Conservation (phyloP, 208 protist species). For the Phytomonas sp. region DNA sequence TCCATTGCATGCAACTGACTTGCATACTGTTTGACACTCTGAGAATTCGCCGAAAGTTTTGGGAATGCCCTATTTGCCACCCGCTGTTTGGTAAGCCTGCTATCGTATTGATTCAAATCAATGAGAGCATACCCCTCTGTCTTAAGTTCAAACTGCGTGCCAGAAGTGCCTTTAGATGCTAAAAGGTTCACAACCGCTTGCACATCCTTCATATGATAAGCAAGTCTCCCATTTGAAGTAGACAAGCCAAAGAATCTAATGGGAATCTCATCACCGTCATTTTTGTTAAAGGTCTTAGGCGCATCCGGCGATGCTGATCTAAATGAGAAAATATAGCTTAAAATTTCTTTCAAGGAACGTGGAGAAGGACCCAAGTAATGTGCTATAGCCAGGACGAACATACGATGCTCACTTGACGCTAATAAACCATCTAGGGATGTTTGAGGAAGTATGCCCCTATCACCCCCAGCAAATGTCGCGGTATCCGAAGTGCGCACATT, state of each 20-base stretch:
- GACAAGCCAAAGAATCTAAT: background rate
- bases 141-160: conserved; percentile 24
- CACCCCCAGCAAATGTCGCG: background rate
- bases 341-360: background rate
- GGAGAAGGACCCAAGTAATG: background rate
- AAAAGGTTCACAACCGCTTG: background rate
- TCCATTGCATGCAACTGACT: conserved; percentile 19
- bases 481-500: background rate
- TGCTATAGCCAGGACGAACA: background rate
- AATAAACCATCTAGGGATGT: background rate
- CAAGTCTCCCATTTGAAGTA: background rate
- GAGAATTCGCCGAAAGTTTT: conserved; percentile 22
- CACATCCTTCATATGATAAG: background rate
- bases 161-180: background rate
- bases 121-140: conserved; percentile 42
- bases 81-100: conserved; percentile 28
- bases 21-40: conserved; percentile 8
- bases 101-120: conserved; percentile 35
- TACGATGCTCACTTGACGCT: background rate
- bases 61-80: conserved; percentile 50
- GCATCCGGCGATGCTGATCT: background rate
- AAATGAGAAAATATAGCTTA: background rate
- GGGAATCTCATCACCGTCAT: background rate
- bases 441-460: background rate
- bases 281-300: background rate